phyloP scores from a whole-genome alignment of 1,284 basidiomycete genomes.

The Malassezia slooffiae region DNA sequence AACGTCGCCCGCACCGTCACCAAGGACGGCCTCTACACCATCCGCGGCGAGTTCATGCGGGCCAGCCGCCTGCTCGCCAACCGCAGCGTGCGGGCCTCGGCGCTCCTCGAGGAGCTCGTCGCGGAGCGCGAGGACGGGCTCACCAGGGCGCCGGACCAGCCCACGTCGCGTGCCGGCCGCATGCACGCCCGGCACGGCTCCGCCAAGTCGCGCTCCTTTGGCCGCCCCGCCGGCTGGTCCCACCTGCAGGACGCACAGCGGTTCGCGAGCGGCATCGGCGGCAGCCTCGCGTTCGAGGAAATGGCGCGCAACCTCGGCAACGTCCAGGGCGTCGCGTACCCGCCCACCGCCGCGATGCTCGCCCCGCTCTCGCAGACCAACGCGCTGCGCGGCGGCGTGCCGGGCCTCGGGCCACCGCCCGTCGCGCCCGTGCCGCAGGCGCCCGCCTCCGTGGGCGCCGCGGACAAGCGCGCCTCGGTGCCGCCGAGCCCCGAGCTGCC shows the following conservation, averaged over 20 bases:
- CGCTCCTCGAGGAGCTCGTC: slow-evolving; percentile 39
- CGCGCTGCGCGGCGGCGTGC: background rate
- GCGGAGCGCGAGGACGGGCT: slow-evolving; percentile 43
- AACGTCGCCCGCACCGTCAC: slow-evolving; percentile 95
- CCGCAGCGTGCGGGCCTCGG: slow-evolving; percentile 25
- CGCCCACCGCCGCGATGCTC: slow-evolving; percentile 38
- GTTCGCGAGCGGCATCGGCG: slow-evolving; percentile 27
- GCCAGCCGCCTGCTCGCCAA: slow-evolving; percentile 57
- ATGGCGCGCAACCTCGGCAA: slow-evolving; percentile 35
- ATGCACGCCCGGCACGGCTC: too few species aligned
- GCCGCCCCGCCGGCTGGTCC: too few species aligned
- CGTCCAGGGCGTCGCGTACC: slow-evolving; percentile 27
- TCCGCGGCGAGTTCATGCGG: slow-evolving; percentile 96
- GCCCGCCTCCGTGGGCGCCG: too few species aligned
- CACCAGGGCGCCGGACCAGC: slow-evolving; percentile 36
- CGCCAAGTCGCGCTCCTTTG: too few species aligned
- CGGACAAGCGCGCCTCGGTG: too few species aligned
- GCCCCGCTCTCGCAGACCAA: slow-evolving; percentile 34
- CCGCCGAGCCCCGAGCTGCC: too few species aligned
- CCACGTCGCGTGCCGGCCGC: background rate
- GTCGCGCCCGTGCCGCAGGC: too few species aligned
- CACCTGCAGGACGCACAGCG: too few species aligned
- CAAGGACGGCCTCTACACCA: slow-evolving; percentile 86
- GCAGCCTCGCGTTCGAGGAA: slow-evolving; percentile 41
- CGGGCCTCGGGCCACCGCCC: background rate